phyloP scores from a whole-genome alignment of 495 filamentous ascomycete species.

The Xylaria sp. region DNA sequence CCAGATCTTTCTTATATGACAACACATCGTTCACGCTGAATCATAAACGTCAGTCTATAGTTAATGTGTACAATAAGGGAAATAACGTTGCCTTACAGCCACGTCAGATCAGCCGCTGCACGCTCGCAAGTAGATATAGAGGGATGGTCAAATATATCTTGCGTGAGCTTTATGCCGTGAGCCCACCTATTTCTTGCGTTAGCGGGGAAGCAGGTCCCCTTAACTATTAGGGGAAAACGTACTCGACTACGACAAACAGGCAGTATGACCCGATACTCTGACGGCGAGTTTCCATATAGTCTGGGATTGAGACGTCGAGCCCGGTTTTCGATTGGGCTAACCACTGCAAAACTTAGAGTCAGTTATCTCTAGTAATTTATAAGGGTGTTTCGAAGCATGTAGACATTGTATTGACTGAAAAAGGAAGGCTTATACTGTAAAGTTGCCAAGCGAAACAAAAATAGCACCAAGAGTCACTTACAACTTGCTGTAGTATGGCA shows the following conservation, averaged over 20 bases:
- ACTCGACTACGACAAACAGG: slow-evolving; percentile 11
- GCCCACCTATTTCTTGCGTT: slow-evolving; percentile 2
- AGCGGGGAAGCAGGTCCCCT: background rate
- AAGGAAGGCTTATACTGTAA: too few species aligned
- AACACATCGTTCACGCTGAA: slow-evolving; percentile 11
- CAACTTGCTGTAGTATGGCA: slow-evolving; percentile 10
- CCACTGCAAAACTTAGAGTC: too few species aligned
- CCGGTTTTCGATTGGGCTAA: slow-evolving; percentile 3
- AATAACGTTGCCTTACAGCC: background rate
- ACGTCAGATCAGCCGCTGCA: slow-evolving; percentile 11
- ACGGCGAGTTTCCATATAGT: background rate
- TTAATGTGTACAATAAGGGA: background rate
- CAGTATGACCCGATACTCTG: background rate
- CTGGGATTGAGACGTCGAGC: slow-evolving; percentile 2
- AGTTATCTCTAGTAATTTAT: too few species aligned
- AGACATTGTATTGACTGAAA: too few species aligned
- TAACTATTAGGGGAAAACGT: background rate
- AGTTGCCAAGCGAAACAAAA: too few species aligned
- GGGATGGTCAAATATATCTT: slow-evolving; percentile 3
- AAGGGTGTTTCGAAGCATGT: too few species aligned
- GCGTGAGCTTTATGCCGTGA: slow-evolving; percentile 18
- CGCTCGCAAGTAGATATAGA: background rate
- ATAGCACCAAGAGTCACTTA: too few species aligned
- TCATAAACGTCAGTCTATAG: background rate
- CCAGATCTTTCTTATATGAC: slow-evolving; percentile 17